Evolutionary conservation across 495 filamentous ascomycete species (phyloP).

Genomic region (Daldinia decipiens): DNA sequence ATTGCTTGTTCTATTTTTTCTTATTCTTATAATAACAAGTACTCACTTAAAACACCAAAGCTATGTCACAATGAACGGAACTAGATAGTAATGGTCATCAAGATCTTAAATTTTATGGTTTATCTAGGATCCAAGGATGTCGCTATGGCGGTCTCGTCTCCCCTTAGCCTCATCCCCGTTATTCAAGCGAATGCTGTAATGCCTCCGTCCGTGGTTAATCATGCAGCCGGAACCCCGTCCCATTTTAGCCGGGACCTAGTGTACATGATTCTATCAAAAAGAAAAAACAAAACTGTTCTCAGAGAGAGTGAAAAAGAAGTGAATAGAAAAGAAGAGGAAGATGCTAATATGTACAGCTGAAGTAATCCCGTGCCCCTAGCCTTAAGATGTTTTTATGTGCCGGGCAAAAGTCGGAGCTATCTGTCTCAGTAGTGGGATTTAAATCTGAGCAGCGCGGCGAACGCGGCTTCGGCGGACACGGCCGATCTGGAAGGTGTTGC

Average conservation of each 20-base stretch:
- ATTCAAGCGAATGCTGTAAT: conserved; percentile 11
- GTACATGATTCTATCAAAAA: conserved; percentile 19
- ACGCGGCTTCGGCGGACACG: conserved; percentile 28
- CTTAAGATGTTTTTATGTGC: not conserved
- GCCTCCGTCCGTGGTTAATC: not conserved
- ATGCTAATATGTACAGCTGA: conserved; percentile 22
- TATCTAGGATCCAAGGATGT: conserved; percentile 5
- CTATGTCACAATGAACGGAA: not conserved
- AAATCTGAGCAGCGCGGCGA: conserved; percentile 21
- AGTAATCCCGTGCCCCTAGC: not conserved
- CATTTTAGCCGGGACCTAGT: conserved; percentile 5
- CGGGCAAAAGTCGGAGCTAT: too few species aligned
- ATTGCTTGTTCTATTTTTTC: too few species aligned
- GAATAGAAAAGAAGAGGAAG: conserved; percentile 7
- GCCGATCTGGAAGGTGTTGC: conserved; percentile 53
- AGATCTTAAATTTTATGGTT: conserved; percentile 5
- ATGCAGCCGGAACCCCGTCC: conserved; percentile 5
- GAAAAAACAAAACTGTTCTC: not conserved
- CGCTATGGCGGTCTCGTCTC: conserved; percentile 12
- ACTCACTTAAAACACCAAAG: not conserved
- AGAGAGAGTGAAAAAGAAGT: not conserved
- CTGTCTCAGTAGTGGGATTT: not conserved
- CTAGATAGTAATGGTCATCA: conserved; percentile 4
- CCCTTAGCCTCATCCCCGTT: conserved; percentile 2
- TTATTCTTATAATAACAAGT: too few species aligned